Conservation (phyloP, 768 basidiomycete genomes). For the Agaricus sinodeliciosus region DNA sequence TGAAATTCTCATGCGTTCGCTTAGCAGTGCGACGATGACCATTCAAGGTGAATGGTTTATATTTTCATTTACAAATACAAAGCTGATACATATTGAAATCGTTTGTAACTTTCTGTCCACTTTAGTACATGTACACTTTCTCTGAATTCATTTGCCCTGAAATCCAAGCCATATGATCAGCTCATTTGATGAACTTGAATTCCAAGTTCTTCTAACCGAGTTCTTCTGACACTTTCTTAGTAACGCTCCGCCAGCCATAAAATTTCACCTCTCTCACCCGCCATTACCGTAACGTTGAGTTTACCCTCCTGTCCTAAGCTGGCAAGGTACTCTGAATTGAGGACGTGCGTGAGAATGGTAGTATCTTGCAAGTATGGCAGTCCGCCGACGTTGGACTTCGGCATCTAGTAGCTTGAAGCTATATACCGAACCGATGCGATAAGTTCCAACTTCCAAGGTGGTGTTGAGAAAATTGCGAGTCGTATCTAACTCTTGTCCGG, state of each 20-base stretch:
- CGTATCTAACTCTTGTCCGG: conserved; percentile 13
- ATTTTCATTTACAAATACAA: too few species aligned
- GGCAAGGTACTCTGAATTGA: too few species aligned
- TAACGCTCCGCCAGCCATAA: conserved; percentile 13
- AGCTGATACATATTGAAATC: neutral
- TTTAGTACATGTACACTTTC: conserved; percentile 15
- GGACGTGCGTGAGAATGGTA: too few species aligned
- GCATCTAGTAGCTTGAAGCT: too few species aligned
- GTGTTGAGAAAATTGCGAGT: conserved; percentile 12
- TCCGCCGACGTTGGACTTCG: too few species aligned
- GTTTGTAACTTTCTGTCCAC: conserved; percentile 14
- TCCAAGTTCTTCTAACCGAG: conserved; percentile 18
- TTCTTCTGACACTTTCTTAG: conserved; percentile 16
- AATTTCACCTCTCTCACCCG: conserved; percentile 20
- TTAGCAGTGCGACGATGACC: too few species aligned
- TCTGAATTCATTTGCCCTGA: conserved; percentile 17
- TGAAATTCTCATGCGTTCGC: neutral
- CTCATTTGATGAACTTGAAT: conserved; percentile 17
- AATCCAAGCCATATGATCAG: conserved; percentile 25
- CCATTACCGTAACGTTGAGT: conserved; percentile 21
- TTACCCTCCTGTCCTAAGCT: conserved; percentile 13
- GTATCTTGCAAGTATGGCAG: too few species aligned
- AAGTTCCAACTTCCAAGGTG: too few species aligned
- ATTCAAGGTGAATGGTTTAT: too few species aligned
- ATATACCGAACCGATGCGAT: too few species aligned